These are phyloP conservation scores for Cardamine occulta DNA, from an alignment of 345 rosid species.

Conservation along the genomic window DNA sequence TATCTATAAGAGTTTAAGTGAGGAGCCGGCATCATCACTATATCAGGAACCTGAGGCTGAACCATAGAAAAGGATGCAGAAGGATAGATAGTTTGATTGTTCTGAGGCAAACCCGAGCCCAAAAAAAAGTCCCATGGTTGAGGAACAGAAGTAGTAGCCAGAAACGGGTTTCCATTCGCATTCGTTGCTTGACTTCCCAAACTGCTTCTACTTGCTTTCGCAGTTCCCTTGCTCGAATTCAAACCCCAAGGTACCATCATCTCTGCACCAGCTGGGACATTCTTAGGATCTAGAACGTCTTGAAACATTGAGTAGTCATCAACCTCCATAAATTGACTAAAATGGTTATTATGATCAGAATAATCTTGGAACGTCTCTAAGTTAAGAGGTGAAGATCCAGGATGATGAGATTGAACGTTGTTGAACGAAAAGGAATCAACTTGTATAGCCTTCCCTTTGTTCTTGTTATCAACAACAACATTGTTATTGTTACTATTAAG, in stretches of 20 bases:
- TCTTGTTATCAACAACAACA: slow-evolving; percentile 36
- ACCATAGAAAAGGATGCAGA: slow-evolving; percentile 1
- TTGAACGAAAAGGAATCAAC: slow-evolving; percentile 36
- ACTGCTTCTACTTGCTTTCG: slow-evolving; percentile 29
- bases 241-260: slow-evolving; percentile 60
- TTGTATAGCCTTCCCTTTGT: slow-evolving; percentile 67
- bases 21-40: slow-evolving; percentile 23
- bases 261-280: slow-evolving; percentile 72
- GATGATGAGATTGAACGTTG: slow-evolving; percentile 26
- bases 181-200: neutral
- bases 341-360: neutral
- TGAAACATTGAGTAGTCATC: slow-evolving; percentile 57
- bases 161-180: neutral
- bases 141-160: neutral
- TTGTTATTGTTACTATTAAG: too few relatives aligned
- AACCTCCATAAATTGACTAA: slow-evolving; percentile 41
- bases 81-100: slow-evolving; percentile 3
- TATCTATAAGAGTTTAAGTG: slow-evolving; percentile 10
- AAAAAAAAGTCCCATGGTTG: slow-evolving; percentile 10
- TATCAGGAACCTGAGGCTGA: slow-evolving; percentile 33
- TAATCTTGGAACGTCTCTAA: neutral
- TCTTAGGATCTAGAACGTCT: slow-evolving; percentile 58
- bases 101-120: slow-evolving; percentile 5
- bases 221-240: slow-evolving; percentile 34
- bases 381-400: neutral